Base-by-base conservation (phyloP, 225 moss, liverwort and hornwort species). In the Asterella californica region DNA sequence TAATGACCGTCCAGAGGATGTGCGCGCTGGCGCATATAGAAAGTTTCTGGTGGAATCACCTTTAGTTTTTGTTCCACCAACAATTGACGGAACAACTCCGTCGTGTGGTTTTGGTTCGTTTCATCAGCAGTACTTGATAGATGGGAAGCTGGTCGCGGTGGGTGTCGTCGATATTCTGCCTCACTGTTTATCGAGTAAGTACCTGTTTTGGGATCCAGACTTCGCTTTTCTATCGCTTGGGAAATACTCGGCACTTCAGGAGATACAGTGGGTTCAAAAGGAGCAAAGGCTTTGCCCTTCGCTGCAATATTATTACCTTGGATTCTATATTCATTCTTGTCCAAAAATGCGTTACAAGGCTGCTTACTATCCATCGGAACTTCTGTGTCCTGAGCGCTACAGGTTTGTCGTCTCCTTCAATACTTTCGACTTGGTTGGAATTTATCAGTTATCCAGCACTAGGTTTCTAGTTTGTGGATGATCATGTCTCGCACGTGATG, bases 301-400 rank as follows among this genome's bases (percentile, higher is more conserved):
- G 9, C 84, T 93, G 60, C 68, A 83, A 61, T 94, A 89, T 85
- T 99, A 99, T 72, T 99, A 99, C 83, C 92, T 99, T 57, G 99
- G 99, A 36, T 95, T 84, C 85, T 99, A 99, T 74, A 95, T 99
- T 29, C 99, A 99, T 87, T 91, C 99, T 69, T 99, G 95, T 80
- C 89, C 93, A n/a, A 99, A 99, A 88, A 95, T 99, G 99, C 93
- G 84, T 54, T 99, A 99, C 49, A 99, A 99, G 83, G 93, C 95
- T 76, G 87, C 91, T 27, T 99, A 99, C 79, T 88, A 89, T 78
- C 99, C 99, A 47, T 99, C 99, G 29, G 93, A 99, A 88, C 91
- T 99, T 77, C 93, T 99, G 53, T 99, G 99, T 75, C 93, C 99
- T 15, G 86, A 90, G 37, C 85, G 84, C 69, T 91, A 86, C 86